These are phyloP conservation scores for Acarospora socialis DNA, from an alignment of 2,329 filamentous ascomycete species.

Conservation along the genomic window DNA sequence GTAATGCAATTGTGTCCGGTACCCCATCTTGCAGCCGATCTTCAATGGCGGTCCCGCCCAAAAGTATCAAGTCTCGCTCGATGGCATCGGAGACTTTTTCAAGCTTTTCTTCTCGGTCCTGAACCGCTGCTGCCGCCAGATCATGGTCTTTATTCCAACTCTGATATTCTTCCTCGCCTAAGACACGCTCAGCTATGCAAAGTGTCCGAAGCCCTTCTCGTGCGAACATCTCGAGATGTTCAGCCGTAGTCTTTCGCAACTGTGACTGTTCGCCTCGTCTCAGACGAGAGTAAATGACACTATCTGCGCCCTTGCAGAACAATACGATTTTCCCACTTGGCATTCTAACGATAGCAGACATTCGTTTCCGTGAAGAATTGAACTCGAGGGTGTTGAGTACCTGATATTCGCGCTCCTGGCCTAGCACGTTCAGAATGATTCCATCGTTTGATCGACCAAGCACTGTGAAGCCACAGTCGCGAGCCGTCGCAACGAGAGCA, in stretches of 20 bases:
- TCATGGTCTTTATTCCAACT: slow-evolving; percentile 81
- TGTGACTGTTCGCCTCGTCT: slow-evolving; percentile 74
- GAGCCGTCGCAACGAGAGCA: slow-evolving; percentile 81
- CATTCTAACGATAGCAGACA: slow-evolving; percentile 96
- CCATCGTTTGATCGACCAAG: slow-evolving; percentile 66
- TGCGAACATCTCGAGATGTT: slow-evolving; percentile 94
- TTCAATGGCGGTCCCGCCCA: slow-evolving; percentile 94
- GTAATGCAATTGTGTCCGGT: slow-evolving; percentile 81
- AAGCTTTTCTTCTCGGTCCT: slow-evolving; percentile 81
- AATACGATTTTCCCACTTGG: slow-evolving; percentile 77
- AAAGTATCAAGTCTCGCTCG: slow-evolving; percentile 71
- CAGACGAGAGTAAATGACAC: slow-evolving; percentile 86
- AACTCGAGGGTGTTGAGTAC: slow-evolving; percentile 95
- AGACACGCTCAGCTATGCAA: slow-evolving; percentile 73
- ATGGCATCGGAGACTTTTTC: slow-evolving; percentile 82
- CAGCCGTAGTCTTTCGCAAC: slow-evolving; percentile 67
- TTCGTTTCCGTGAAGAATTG: slow-evolving; percentile 90
- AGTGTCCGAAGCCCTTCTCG: slow-evolving; percentile 87
- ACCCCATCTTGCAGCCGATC: slow-evolving; percentile 94
- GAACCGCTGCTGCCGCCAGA: slow-evolving; percentile 66
- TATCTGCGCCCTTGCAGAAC: slow-evolving; percentile 96
- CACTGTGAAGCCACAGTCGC: slow-evolving; percentile 90
- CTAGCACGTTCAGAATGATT: slow-evolving; percentile 74
- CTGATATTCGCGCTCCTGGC: slow-evolving; percentile 68
- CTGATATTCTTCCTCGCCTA: slow-evolving; percentile 71